Base-by-base conservation (phyloP, 2,329 filamentous ascomycete species). In the Pyrenophora graminea region DNA sequence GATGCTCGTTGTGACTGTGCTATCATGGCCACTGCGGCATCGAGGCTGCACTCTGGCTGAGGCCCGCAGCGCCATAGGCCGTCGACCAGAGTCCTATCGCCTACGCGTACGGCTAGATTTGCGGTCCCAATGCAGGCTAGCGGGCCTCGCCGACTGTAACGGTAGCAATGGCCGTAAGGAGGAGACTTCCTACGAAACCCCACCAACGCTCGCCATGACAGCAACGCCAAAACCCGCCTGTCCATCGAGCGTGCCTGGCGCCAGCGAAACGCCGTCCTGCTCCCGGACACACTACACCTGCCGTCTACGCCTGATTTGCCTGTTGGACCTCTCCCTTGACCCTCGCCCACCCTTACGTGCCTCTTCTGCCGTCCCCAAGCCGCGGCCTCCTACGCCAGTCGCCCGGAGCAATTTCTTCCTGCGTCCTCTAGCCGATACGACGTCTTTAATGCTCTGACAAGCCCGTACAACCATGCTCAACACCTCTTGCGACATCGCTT, bases 391-490 rank as follows among this genome's bases (percentile, higher is more conserved):
- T 56, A 56, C 61, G 58, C 60, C 56, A 62, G 51, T 55, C 55
- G 50, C 15, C 61, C 64, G 66, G 61, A 65, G 59, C 51, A 66
- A 65, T 68, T 63, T 57, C 63, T 62, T 59, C 49, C 64, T 59
- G 58, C 66, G 51, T 61, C 58, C 61, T 59, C 60, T 72, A 71
- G 69, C 66, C 67, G 67, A 74, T 74, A 72, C 65, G 70, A 74
- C 72, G 68, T 62, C 69, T 68, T 63, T 60, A 55, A 64, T 67
- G 57, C 63, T 59, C 61, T 66, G 62, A 59, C 64, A 59, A 65
- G 60, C 66, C 27, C 66, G 69, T 73, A 70, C 67, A 61, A 74
- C 71, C 65, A 74, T 73, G 71, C 66, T 65, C 60, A 61, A 65
- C 60, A 59, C 60, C 61, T 57, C 68, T 67, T 70, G 70, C 70